Percentiles rank a stretch among this genome's conserved stretches.
phyloP scores from a whole-genome alignment of 208 protist genomes.

The Crithidia acanthocephali region DNA sequence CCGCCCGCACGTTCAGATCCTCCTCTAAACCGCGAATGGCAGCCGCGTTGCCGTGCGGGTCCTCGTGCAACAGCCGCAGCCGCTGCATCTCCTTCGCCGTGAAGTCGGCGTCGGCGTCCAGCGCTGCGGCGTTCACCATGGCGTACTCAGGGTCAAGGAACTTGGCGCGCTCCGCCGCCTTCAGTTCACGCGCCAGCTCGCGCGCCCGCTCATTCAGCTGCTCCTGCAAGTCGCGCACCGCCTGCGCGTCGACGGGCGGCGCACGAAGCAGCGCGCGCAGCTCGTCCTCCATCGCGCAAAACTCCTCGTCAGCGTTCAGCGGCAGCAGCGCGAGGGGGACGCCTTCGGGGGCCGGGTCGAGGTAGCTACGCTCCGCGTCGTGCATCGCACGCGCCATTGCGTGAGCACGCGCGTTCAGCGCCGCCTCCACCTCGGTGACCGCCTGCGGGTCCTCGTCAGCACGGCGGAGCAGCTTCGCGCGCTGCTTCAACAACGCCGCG shows the following conservation, averaged over 20 bases:
- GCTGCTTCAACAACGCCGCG: constrained; percentile 26
- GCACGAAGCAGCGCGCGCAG: constrained; percentile 37
- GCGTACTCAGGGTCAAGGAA: constrained; percentile 44
- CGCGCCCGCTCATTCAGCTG: constrained; percentile 53
- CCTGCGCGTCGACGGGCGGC: constrained; percentile 6
- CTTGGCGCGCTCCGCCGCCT: constrained; percentile 16
- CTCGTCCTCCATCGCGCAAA: constrained; percentile 45
- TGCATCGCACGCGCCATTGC: constrained; percentile 60
- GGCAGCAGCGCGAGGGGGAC: constrained; percentile 57
- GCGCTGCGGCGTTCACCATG: neutral
- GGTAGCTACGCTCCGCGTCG: constrained; percentile 53
- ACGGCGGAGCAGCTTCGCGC: constrained; percentile 28
- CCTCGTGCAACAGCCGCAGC: constrained; percentile 22
- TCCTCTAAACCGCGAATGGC: constrained; percentile 43
- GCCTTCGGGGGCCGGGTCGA: constrained; percentile 43
- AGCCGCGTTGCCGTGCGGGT: constrained; percentile 9
- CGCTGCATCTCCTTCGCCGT: constrained; percentile 43
- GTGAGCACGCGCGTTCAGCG: constrained; percentile 43
- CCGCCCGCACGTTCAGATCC: constrained; percentile 39
- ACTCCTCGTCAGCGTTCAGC: constrained; percentile 56
- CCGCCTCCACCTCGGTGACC: constrained; percentile 28
- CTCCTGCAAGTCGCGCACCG: constrained; percentile 37
- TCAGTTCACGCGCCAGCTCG: constrained; percentile 36
- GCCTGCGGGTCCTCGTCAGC: constrained; percentile 16
- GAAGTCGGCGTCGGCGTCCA: constrained; percentile 44